Evolutionary conservation across 2,329 filamentous ascomycete genomes (phyloP).

Genomic region (Lecanoromycetidae sp.): DNA sequence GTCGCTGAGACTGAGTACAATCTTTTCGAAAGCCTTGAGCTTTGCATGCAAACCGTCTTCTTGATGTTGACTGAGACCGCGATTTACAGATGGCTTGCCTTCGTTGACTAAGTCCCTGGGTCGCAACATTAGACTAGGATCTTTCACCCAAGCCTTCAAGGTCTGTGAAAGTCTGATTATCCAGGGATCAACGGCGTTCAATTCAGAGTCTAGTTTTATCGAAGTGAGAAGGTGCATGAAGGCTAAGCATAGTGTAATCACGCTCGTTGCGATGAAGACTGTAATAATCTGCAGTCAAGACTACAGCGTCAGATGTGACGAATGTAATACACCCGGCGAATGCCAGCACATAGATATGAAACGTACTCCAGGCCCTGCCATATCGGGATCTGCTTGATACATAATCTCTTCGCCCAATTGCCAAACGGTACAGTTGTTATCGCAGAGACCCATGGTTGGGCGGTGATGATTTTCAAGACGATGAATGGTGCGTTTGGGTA

Average conservation of each 20-base stretch:
- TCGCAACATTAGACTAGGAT: too few species aligned
- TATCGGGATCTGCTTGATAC: background rate
- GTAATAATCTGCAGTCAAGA: background rate
- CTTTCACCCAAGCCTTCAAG: too few species aligned
- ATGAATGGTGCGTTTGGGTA: too few species aligned
- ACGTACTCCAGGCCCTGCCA: background rate
- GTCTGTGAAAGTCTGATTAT: too few species aligned
- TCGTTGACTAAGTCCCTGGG: too few species aligned
- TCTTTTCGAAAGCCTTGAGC: constrained; percentile 9
- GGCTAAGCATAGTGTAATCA: background rate
- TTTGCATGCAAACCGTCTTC: background rate
- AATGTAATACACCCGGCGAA: too few species aligned
- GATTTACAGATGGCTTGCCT: too few species aligned
- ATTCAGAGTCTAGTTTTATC: background rate
- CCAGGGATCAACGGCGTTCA: background rate
- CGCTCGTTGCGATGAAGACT: background rate
- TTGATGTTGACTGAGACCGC: too few species aligned
- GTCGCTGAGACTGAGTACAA: constrained; percentile 21
- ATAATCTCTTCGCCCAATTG: background rate
- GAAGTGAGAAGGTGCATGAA: background rate
- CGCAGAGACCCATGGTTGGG: background rate
- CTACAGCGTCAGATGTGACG: background rate
- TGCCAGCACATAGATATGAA: background rate
- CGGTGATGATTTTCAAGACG: too few species aligned
- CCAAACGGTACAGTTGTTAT: background rate